A percentile compares a stretch with the other conserved stretches of the same genome.
phyloP scores from a whole-genome alignment of 2,329 filamentous ascomycete species.

The Dendrostoma leiphaemia region DNA sequence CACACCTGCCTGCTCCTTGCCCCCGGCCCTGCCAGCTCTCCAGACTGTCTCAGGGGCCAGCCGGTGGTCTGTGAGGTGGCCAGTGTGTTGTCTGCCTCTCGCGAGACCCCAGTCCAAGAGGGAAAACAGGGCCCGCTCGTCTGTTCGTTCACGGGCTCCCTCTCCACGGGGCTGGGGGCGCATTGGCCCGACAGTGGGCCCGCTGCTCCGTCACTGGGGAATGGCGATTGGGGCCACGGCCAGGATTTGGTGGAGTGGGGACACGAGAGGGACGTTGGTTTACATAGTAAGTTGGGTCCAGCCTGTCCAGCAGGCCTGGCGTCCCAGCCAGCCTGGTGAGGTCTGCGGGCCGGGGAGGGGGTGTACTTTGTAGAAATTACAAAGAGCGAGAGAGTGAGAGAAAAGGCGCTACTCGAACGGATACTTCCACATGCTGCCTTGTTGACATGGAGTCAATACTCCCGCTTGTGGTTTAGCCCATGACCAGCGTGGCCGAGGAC shows the following conservation, averaged over 20 bases:
- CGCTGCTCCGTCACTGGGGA: not conserved
- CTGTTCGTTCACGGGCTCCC: not conserved
- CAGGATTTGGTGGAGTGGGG: not conserved
- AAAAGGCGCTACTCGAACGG: too few species aligned
- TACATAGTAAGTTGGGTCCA: too few species aligned
- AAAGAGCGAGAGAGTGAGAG: too few species aligned
- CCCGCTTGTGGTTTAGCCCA: too few species aligned
- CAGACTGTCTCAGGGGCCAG: not conserved
- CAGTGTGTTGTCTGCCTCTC: not conserved
- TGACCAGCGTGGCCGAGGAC: too few species aligned
- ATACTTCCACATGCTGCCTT: too few species aligned
- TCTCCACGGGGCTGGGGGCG: not conserved
- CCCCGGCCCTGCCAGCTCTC: not conserved
- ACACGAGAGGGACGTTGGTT: not conserved
- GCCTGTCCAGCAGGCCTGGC: not conserved
- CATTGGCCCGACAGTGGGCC: not conserved
- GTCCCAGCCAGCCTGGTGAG: not conserved
- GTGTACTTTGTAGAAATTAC: too few species aligned
- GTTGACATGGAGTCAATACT: too few species aligned
- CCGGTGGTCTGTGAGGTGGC: not conserved
- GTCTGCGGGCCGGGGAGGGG: too few species aligned
- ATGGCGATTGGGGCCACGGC: not conserved
- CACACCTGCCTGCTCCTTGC: too few species aligned
- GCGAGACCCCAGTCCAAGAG: not conserved
- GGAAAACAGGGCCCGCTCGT: not conserved